These are phyloP conservation scores for Meira nashicola DNA, from an alignment of 1,284 basidiomycete species.

Conservation along the genomic window DNA sequence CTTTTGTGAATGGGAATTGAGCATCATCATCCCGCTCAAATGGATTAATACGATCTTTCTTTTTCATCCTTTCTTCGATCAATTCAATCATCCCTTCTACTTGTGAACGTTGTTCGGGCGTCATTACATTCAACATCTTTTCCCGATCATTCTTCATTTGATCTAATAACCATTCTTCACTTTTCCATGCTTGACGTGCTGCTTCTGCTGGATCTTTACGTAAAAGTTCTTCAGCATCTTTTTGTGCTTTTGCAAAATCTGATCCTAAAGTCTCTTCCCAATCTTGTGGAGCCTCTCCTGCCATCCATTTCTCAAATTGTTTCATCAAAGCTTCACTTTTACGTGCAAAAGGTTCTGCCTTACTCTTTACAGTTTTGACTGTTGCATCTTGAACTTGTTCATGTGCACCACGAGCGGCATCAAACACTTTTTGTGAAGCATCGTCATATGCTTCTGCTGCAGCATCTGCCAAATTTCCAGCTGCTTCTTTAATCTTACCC, in stretches of 20 bases:
- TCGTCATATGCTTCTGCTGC: constrained; percentile 1
- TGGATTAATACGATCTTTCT: constrained; percentile 40
- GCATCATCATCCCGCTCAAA: constrained; percentile 47
- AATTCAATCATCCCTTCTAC: constrained; percentile 14
- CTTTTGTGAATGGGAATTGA: constrained; percentile 31
- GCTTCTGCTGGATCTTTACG: constrained; percentile 29
- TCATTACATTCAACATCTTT: constrained; percentile 28
- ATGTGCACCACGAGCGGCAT: background rate
- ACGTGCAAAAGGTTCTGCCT: constrained; percentile 10
- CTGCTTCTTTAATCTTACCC: constrained; percentile 7
- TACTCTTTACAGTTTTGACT: constrained; percentile 1
- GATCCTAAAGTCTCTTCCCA: constrained; percentile 29
- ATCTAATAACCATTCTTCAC: constrained; percentile 36
- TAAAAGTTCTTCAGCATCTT: constrained; percentile 27
- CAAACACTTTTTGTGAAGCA: background rate
- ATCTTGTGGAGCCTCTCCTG: constrained; percentile 30
- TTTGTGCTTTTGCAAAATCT: constrained; percentile 30
- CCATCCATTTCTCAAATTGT: constrained; percentile 33
- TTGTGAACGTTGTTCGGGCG: constrained; percentile 3
- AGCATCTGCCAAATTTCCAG: background rate
- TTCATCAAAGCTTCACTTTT: constrained; percentile 28
- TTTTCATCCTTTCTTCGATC: constrained; percentile 3
- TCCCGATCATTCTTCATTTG: constrained; percentile 33
- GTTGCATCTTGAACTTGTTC: background rate
- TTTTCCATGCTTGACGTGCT: constrained; percentile 30